Conservation (phyloP, 2,329 filamentous ascomycete species). For the Monosporascus sp. region DNA sequence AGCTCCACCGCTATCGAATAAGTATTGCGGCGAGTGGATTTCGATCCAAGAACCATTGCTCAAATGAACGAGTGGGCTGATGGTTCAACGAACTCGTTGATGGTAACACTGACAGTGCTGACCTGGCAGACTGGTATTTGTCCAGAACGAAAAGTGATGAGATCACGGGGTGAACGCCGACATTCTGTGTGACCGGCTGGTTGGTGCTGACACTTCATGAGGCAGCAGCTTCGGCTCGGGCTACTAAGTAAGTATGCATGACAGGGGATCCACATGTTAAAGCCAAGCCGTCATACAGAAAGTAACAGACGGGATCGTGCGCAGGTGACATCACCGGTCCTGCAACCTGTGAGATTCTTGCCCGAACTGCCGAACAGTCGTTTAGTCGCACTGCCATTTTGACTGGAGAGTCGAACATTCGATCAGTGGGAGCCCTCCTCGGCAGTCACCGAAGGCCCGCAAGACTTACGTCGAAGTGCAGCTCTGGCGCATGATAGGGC, state of each 20-base stretch:
- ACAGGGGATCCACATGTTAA: neutral
- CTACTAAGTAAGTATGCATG: neutral
- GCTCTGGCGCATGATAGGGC: conserved; percentile 4
- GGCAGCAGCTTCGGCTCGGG: neutral
- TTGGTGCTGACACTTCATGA: neutral
- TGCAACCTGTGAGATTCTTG: neutral
- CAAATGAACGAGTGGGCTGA: neutral
- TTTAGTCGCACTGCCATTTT: conserved; percentile 15
- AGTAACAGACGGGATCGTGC: neutral
- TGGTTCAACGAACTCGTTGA: neutral
- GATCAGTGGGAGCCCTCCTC: conserved; percentile 3
- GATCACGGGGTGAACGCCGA: neutral
- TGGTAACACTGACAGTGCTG: neutral
- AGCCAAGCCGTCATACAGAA: neutral
- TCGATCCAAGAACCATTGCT: neutral
- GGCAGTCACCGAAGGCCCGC: conserved; percentile 3
- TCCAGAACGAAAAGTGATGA: neutral
- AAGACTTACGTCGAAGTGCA: conserved; percentile 12
- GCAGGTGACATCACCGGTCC: neutral
- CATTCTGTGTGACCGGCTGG: neutral
- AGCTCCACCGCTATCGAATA: neutral
- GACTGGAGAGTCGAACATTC: conserved; percentile 2
- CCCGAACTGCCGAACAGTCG: conserved; percentile 5
- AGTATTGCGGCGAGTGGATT: neutral
- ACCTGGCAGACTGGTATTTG: neutral